Conservation (phyloP, 768 basidiomycete genomes). For the Boletus subcaerulescens region DNA sequence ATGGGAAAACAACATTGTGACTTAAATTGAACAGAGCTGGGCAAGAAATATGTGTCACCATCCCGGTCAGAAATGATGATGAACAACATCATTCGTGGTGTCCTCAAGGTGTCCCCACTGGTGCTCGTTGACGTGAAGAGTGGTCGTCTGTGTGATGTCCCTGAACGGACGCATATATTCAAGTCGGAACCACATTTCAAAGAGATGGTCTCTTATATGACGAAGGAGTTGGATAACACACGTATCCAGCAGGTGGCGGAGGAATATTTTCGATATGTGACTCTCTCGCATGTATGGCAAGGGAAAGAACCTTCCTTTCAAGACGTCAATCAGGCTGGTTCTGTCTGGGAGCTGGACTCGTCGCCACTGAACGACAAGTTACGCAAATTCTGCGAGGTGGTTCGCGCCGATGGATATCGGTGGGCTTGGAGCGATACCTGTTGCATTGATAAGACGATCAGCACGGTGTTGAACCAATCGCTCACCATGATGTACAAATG, state of each 20-base stretch:
- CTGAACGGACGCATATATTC: neutral
- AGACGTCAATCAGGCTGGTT: neutral
- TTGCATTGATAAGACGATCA: conserved; percentile 13
- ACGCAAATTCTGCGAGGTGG: conserved; percentile 5
- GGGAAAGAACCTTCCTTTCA: conserved; percentile 10
- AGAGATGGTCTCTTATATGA: conserved; percentile 8
- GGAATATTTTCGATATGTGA: conserved; percentile 9
- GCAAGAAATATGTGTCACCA: neutral
- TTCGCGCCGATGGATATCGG: conserved; percentile 4
- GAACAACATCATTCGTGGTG: neutral
- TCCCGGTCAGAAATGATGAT: neutral
- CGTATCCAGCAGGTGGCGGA: neutral
- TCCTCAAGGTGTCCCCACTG: neutral
- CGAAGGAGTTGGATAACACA: neutral
- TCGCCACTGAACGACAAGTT: conserved; percentile 4
- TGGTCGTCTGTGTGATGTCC: neutral
- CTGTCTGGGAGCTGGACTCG: conserved; percentile 4
- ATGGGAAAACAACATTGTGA: neutral
- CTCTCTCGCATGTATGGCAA: conserved; percentile 13
- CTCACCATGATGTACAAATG: conserved; percentile 14
- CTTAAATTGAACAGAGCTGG: neutral
- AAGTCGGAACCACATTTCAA: neutral
- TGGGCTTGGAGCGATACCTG: conserved; percentile 16
- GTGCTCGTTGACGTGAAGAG: neutral
- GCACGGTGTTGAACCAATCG: conserved; percentile 2